Evolutionary conservation across 2,329 filamentous ascomycete species (phyloP).

Genomic region (Macroventuria anomochaeta): DNA sequence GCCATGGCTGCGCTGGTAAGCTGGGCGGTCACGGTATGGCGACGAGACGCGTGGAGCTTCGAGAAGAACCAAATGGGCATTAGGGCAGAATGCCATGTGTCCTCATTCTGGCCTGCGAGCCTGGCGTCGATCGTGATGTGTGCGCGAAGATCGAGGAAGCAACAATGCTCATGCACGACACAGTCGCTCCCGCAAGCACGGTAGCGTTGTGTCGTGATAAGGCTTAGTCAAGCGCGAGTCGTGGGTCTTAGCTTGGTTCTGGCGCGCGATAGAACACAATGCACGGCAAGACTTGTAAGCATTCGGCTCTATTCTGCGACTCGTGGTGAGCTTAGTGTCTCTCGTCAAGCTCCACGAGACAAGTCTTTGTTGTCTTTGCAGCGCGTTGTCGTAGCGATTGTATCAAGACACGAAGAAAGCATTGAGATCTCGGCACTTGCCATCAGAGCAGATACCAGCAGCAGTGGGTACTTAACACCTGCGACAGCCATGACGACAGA

Average conservation of each 20-base stretch:
- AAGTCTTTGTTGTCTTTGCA: not conserved
- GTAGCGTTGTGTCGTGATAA: not conserved
- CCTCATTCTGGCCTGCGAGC: not conserved
- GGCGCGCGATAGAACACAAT: not conserved
- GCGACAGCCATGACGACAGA: slow-evolving; percentile 4
- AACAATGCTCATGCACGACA: slow-evolving; percentile 2
- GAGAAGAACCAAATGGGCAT: too few relatives aligned
- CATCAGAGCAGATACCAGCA: not conserved
- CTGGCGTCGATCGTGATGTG: slow-evolving; percentile 10
- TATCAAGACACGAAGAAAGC: slow-evolving; percentile 3
- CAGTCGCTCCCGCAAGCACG: not conserved
- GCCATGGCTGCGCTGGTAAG: too few relatives aligned
- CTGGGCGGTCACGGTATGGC: too few relatives aligned
- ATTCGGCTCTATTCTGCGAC: not conserved
- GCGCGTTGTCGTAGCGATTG: not conserved
- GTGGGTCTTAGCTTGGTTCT: not conserved
- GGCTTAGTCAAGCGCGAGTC: slow-evolving; percentile 5
- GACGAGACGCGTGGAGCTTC: too few relatives aligned
- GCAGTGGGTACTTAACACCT: not conserved
- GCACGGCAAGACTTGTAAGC: not conserved
- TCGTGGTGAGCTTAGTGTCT: not conserved
- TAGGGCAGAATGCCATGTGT: not conserved
- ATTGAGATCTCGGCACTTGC: not conserved
- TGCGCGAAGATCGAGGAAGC: not conserved
- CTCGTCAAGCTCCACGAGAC: not conserved